A percentile compares a stretch with the other conserved stretches of the same genome.
Evolutionary conservation across 148 eudicot genomes (phyloP).

Genomic region (Amaranthus cruentus): DNA sequence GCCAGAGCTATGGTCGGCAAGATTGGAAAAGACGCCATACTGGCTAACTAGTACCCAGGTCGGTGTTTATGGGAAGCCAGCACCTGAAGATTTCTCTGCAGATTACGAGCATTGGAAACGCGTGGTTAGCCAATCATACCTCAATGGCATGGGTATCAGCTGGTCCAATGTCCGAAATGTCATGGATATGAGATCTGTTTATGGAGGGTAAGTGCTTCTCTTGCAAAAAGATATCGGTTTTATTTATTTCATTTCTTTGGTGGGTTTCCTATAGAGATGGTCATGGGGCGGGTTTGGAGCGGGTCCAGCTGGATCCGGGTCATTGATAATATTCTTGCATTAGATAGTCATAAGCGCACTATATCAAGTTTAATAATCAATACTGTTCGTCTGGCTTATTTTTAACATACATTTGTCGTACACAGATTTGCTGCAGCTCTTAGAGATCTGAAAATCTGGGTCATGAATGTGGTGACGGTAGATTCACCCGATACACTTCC

Average conservation of each 20-base stretch:
- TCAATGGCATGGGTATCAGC: slow-evolving; percentile 62
- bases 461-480: slow-evolving; percentile 67
- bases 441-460: slow-evolving; percentile 68
- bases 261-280: too few species aligned
- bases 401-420: slow-evolving; percentile 1
- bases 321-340: too few species aligned
- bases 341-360: neutral
- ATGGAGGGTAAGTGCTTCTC: slow-evolving; percentile 66
- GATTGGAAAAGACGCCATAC: slow-evolving; percentile 55
- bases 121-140: slow-evolving; percentile 56
- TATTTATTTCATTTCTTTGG: neutral
- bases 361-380: neutral
- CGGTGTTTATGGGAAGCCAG: slow-evolving; percentile 80
- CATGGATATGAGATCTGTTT: slow-evolving; percentile 80
- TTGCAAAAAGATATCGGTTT: too few species aligned
- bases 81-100: slow-evolving; percentile 60
- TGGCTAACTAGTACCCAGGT: slow-evolving; percentile 54
- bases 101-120: slow-evolving; percentile 69
- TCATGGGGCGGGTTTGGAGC: too few species aligned
- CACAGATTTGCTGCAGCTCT: slow-evolving; percentile 76
- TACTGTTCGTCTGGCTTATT: neutral
- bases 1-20: slow-evolving; percentile 67
- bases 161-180: slow-evolving; percentile 73
- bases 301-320: too few species aligned
- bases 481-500: slow-evolving; percentile 77